Percentiles rank a stretch among this genome's conserved stretches.
These are phyloP conservation scores for Aspergillus neoniger DNA, from an alignment of 2,329 filamentous ascomycete genomes.

Conservation along the genomic window DNA sequence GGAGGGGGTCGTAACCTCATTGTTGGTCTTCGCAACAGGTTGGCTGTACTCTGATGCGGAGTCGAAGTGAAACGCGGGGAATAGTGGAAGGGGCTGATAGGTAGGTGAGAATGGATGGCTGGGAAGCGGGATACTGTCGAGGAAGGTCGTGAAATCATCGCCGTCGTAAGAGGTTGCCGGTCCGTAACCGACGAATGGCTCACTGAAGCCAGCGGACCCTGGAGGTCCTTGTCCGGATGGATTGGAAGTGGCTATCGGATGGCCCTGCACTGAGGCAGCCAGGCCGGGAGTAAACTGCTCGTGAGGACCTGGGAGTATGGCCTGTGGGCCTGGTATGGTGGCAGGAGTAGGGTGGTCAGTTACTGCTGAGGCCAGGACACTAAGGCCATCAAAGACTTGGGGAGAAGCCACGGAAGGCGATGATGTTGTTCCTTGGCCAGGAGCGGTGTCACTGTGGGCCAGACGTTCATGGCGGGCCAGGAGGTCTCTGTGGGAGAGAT, in stretches of 20 bases:
- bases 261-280: background rate
- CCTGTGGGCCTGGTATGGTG: background rate
- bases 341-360: conserved; percentile 23
- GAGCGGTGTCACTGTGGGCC: conserved; percentile 23
- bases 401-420: conserved; percentile 22
- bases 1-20: conserved; percentile 25
- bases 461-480: conserved; percentile 36
- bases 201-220: conserved; percentile 22
- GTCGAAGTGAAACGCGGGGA: conserved; percentile 31
- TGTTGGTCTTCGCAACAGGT: conserved; percentile 20
- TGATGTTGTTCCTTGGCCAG: conserved; percentile 13
- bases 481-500: conserved; percentile 27
- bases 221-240: conserved; percentile 15
- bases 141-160: conserved; percentile 38
- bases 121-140: conserved; percentile 37
- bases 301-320: conserved; percentile 14
- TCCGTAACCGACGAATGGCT: conserved; percentile 29
- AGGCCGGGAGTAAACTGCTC: conserved; percentile 11
- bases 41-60: conserved; percentile 28
- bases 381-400: conserved; percentile 29
- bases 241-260: background rate
- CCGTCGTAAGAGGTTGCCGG: conserved; percentile 27
- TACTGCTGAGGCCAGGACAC: conserved; percentile 32
- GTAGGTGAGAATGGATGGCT: conserved; percentile 37
- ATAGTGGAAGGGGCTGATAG: conserved; percentile 37